Evolutionary conservation across 2,329 filamentous ascomycete species (phyloP), one percentile per base, ranked within the genome.

Genomic region (Penicillium sp.): DNA sequence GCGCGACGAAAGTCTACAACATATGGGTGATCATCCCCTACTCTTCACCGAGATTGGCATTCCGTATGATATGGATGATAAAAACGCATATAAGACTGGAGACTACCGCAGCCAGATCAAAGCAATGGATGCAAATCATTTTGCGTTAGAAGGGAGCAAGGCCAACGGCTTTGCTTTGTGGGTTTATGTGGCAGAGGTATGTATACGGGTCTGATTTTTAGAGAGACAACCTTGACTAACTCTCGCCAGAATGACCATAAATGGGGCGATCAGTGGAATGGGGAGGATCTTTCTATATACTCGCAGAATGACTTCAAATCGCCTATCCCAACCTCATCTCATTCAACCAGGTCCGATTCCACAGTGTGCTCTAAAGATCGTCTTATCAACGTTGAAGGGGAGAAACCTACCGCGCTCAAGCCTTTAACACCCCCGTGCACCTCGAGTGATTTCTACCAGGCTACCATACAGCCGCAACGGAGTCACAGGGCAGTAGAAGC

Each of bases 31-130:
- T 23, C 93, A 96, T 66, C 94, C 94, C 0, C 91, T 92, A 66
- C 77, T 99, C 4, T 86, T 96, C 73, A 96, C 91, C 0, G 94
- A 99, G 72, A 97, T 97, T 68, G 94, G 94, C 7, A 97, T 99
- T 58, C 94, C 94, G 0, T 99, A 96, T 71, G 94, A 99, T 71
- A 97, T 99, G 96, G 93, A 99, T 69, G 88, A 96, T 64, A 93
- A 96, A 75, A 83, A 94, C 69, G 94, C 94, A 1, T 99, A 99
- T 77, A 90, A 91, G 76, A 96, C 91, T 8, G 94, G 96, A 8
- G 90, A 99, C 74, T 99, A 96, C 75, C 89, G 89, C 42, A 96
- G 91, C 68, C 94, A 99, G 73, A 90, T 89, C 35, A 86, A 90
- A 1, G 94, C 94, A 8, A 88, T 99, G 80, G 94, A 99, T 76